Evolutionary conservation across 371 early-diverging fungal genomes (phyloP).

Genomic region (Phascolomyces articulosus): DNA sequence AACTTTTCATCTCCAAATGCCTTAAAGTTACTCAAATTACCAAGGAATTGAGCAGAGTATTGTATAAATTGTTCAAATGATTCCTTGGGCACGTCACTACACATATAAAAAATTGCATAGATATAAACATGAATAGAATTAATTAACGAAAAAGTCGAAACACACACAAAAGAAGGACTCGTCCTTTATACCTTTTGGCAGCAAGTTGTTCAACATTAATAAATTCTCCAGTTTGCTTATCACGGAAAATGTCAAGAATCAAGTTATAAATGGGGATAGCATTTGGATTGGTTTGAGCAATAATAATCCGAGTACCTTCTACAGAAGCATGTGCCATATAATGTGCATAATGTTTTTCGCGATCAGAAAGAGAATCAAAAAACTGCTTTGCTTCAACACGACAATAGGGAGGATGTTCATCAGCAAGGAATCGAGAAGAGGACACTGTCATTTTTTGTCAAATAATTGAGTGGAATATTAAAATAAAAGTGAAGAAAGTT

Average conservation of each 20-base stretch:
- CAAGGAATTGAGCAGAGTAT: conserved; percentile 55
- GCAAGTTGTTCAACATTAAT: conserved; percentile 26
- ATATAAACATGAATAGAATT: too few relatives aligned
- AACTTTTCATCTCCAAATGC: conserved; percentile 70
- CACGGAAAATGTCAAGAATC: conserved; percentile 31
- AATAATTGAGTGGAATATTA: conserved; percentile 14
- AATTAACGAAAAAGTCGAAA: too few relatives aligned
- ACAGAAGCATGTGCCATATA: conserved; percentile 60
- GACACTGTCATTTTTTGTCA: conserved; percentile 20
- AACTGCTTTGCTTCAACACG: conserved; percentile 54
- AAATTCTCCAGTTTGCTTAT: conserved; percentile 23
- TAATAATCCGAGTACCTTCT: conserved; percentile 55
- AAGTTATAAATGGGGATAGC: conserved; percentile 46
- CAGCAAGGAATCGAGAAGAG: conserved; percentile 47
- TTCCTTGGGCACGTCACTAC: conserved; percentile 49
- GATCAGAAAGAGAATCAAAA: conserved; percentile 52
- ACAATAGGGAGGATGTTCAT: conserved; percentile 51
- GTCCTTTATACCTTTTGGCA: conserved; percentile 33
- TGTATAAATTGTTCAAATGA: conserved; percentile 58
- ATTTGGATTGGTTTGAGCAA: conserved; percentile 46
- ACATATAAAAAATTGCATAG: too few relatives aligned
- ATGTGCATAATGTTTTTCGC: conserved; percentile 65
- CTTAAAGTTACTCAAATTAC: conserved; percentile 63
- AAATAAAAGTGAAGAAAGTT: not conserved
- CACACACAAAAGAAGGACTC: too few relatives aligned